phyloP scores from a whole-genome alignment of 139 green algal species.

The Zygnema circumcarinatum region DNA sequence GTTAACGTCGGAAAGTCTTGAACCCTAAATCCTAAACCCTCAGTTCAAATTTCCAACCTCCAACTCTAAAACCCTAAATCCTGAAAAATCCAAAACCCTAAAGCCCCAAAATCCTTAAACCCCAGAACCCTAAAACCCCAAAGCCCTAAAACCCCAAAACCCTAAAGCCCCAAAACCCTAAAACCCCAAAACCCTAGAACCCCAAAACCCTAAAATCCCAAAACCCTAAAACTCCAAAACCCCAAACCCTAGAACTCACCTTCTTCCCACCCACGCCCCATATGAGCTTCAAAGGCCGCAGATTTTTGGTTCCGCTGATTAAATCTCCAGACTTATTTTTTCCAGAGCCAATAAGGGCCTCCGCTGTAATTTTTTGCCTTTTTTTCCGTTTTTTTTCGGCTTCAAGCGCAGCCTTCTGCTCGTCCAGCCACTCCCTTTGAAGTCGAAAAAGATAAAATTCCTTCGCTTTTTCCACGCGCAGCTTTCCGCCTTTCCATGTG shows the following conservation, averaged over 20 bases:
- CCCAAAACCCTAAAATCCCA: neutral
- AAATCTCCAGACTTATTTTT: too few relatives aligned
- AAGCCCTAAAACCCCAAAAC: conserved; percentile 1
- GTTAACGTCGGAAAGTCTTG: too few relatives aligned
- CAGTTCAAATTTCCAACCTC: too few relatives aligned
- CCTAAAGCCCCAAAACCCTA: neutral
- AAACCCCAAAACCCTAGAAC: neutral
- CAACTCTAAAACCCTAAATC: too few relatives aligned
- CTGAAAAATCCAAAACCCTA: too few relatives aligned
- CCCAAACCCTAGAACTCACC: neutral
- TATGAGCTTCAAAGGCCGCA: conserved; percentile 16
- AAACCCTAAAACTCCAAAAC: neutral
- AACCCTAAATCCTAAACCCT: too few relatives aligned
- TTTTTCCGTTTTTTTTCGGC: neutral
- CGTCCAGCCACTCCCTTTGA: conserved; percentile 22
- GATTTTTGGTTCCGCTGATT: neutral
- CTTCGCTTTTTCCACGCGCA: conserved; percentile 47
- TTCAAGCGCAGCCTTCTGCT: neutral
- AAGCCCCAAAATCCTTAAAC: too few relatives aligned
- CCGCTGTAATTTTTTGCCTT: too few relatives aligned
- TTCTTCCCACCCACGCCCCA: conserved; percentile 17
- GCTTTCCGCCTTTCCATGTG: conserved; percentile 41
- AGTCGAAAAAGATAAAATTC: conserved; percentile 30
- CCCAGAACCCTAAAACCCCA: too few relatives aligned
- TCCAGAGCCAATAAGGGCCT: too few relatives aligned